Conservation (phyloP, 2,329 filamentous ascomycete genomes). For the Microsporum audouinii region DNA sequence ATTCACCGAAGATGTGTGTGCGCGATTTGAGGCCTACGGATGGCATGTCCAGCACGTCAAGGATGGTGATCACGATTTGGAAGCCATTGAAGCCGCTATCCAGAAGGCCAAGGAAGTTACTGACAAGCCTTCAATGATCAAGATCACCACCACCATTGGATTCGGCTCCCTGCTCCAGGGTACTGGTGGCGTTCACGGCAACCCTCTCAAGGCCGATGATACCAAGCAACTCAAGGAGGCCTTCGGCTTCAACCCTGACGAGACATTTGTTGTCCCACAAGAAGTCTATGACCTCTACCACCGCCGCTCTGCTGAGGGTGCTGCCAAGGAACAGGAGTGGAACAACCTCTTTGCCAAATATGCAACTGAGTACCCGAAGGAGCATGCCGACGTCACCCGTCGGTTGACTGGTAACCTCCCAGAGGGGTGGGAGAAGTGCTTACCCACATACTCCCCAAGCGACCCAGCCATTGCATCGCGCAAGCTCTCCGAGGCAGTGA, state of each 20-base stretch:
- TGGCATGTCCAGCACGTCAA: slow-evolving; percentile 82
- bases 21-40: slow-evolving; percentile 93
- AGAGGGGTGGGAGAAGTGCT: slow-evolving; percentile 88
- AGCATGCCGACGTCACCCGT: slow-evolving; percentile 70
- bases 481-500: slow-evolving; percentile 90
- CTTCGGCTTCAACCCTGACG: slow-evolving; percentile 90
- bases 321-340: slow-evolving; percentile 87
- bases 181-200: slow-evolving; percentile 91
- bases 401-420: slow-evolving; percentile 74
- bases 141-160: slow-evolving; percentile 93
- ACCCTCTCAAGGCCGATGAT: slow-evolving; percentile 89
- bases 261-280: slow-evolving; percentile 87
- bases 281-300: slow-evolving; percentile 85
- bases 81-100: slow-evolving; percentile 78
- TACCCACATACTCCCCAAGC: slow-evolving; percentile 78
- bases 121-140: slow-evolving; percentile 94
- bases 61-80: slow-evolving; percentile 81
- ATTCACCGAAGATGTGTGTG: slow-evolving; percentile 92
- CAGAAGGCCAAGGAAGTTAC: slow-evolving; percentile 73
- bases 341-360: slow-evolving; percentile 88
- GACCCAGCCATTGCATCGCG: slow-evolving; percentile 81
- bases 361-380: slow-evolving; percentile 59
- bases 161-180: slow-evolving; percentile 89
- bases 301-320: slow-evolving; percentile 75
- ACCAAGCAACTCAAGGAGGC: slow-evolving; percentile 85